These are phyloP conservation scores for Suaeda aralocaspica DNA, from an alignment of 148 eudicot genomes.

Conservation along the genomic window DNA sequence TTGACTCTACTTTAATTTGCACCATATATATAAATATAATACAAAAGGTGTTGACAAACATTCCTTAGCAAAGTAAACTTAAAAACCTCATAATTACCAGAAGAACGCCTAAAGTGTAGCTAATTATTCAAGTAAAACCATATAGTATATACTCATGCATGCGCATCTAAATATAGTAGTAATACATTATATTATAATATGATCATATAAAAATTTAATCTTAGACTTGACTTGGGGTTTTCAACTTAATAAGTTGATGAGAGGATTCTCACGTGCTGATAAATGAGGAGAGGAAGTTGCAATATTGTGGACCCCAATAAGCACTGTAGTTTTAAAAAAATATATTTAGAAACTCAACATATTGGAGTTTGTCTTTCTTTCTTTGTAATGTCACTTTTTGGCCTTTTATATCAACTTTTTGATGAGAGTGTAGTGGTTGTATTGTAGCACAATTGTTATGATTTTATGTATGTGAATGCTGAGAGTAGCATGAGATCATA, in stretches of 20 bases:
- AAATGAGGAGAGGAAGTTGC: neutral
- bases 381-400: conserved; percentile 13
- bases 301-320: conserved; percentile 7
- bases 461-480: conserved; percentile 1
- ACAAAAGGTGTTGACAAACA: neutral
- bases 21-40: neutral
- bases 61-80: neutral
- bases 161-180: neutral
- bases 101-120: conserved; percentile 1
- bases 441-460: conserved; percentile 14
- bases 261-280: conserved; percentile 23
- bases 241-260: neutral
- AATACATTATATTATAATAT: no score
- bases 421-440: conserved; percentile 22
- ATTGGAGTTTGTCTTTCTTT: conserved; percentile 14
- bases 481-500: conserved; percentile 29
- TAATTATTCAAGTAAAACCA: conserved; percentile 6
- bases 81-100: neutral
- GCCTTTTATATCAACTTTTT: conserved; percentile 7
- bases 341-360: neutral
- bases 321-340: conserved; percentile 9
- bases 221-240: conserved; percentile 3
- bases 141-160: conserved; percentile 7
- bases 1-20: conserved; percentile 8
- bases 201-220: neutral